phyloP scores from a whole-genome alignment of 139 green algal species.

The Deuterostichococcus epilithicus region DNA sequence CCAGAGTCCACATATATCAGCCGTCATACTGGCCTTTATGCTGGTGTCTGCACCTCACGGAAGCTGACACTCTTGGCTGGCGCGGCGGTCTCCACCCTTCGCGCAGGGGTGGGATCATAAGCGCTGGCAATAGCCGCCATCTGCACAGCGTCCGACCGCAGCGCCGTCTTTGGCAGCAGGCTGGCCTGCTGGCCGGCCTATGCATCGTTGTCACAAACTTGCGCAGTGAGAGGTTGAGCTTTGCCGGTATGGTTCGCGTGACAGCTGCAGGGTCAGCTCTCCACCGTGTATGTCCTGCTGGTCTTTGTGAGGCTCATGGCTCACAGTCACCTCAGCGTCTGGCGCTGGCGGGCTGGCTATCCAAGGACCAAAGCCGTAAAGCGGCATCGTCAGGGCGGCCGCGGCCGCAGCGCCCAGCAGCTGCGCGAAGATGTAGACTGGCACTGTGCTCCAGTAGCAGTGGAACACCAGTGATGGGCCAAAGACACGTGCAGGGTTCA shows the following conservation, averaged over 20 bases:
- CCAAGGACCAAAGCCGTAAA: conserved; percentile 54
- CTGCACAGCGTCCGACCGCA: background rate
- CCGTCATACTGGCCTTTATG: background rate
- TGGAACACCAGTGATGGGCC: conserved; percentile 62
- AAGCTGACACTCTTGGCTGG: background rate
- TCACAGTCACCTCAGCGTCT: background rate
- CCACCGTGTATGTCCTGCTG: too few species aligned
- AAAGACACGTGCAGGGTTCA: conserved; percentile 75
- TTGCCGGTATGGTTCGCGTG: too few species aligned
- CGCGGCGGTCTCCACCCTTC: too few species aligned
- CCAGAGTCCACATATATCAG: too few species aligned
- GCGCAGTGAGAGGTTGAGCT: too few species aligned
- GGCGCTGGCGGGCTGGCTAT: background rate
- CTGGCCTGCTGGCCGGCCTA: background rate
- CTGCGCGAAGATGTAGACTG: conserved; percentile 66
- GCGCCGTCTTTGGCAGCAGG: background rate
- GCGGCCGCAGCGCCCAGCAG: conserved; percentile 56
- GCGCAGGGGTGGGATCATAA: background rate
- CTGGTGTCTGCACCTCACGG: background rate
- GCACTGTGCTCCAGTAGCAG: conserved; percentile 61
- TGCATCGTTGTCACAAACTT: too few species aligned
- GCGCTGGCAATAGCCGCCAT: background rate
- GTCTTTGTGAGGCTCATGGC: too few species aligned
- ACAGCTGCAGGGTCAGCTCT: too few species aligned
- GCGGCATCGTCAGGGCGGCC: conserved; percentile 56